These are phyloP conservation scores for Alloteropsis angusta DNA, from an alignment of 202 grass and related monocot genomes.

Conservation along the genomic window DNA sequence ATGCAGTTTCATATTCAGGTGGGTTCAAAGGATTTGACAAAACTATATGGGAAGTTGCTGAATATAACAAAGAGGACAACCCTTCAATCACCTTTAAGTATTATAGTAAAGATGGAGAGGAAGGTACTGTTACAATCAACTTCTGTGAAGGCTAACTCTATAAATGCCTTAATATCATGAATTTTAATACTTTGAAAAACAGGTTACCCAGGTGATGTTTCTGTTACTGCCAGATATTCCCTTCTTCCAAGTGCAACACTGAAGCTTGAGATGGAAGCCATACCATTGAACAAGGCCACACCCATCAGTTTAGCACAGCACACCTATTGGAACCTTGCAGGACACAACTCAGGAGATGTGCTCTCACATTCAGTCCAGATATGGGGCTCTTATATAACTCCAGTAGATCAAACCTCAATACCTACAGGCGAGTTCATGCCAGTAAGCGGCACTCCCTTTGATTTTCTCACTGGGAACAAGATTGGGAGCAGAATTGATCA, in stretches of 20 bases:
- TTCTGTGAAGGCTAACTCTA: neutral
- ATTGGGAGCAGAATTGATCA: conserved; percentile 40
- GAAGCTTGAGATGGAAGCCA: conserved; percentile 65
- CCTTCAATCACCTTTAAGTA: conserved; percentile 61
- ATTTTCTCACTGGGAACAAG: conserved; percentile 32
- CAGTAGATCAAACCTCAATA: conserved; percentile 47
- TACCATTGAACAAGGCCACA: conserved; percentile 48
- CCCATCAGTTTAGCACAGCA: conserved; percentile 65
- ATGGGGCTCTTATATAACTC: conserved; percentile 50
- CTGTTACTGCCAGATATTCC: conserved; percentile 52
- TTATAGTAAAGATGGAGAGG: conserved; percentile 63
- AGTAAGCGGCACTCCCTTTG: conserved; percentile 41
- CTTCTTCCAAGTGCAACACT: conserved; percentile 28
- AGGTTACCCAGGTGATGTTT: conserved; percentile 64
- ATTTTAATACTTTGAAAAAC: conserved; percentile 11
- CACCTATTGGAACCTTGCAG: conserved; percentile 69
- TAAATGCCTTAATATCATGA: neutral
- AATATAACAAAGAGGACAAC: conserved; percentile 36
- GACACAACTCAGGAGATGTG: conserved; percentile 45
- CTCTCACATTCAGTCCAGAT: conserved; percentile 48
- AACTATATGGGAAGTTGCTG: conserved; percentile 42
- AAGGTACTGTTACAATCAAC: conserved; percentile 29
- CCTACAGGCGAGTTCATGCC: conserved; percentile 58
- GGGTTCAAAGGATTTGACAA: conserved; percentile 67
- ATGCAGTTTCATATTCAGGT: conserved; percentile 22